These are phyloP conservation scores for Pleurotus cornucopiae DNA, from an alignment of 768 basidiomycete genomes.

Conservation along the genomic window DNA sequence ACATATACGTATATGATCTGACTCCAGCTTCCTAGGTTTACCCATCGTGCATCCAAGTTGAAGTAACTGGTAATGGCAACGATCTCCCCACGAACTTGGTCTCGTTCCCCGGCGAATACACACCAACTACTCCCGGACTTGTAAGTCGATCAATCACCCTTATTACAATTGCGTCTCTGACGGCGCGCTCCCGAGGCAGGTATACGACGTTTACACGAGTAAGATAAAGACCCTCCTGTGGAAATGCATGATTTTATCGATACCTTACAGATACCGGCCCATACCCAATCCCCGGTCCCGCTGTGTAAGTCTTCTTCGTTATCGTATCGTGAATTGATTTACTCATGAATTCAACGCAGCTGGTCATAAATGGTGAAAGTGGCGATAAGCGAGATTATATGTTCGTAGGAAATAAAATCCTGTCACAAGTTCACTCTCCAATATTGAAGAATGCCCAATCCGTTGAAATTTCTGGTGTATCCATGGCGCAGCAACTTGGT, in stretches of 20 bases:
- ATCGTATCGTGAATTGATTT: too few species aligned
- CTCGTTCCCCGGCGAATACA: slow-evolving; percentile 45
- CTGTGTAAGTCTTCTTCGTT: neutral
- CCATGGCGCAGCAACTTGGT: too few species aligned
- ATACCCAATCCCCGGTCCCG: slow-evolving; percentile 3
- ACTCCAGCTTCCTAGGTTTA: slow-evolving; percentile 24
- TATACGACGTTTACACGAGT: slow-evolving; percentile 6
- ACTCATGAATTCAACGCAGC: too few species aligned
- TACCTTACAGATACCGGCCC: neutral
- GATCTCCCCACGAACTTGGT: slow-evolving; percentile 39
- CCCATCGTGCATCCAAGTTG: slow-evolving; percentile 42
- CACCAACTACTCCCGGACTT: neutral
- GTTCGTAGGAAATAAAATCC: too few species aligned
- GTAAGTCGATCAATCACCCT: neutral
- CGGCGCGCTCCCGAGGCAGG: neutral
- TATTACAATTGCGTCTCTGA: too few species aligned
- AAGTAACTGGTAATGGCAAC: slow-evolving; percentile 42
- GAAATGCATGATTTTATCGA: neutral
- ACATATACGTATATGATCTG: neutral
- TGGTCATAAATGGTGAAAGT: too few species aligned
- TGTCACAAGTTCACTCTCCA: too few species aligned
- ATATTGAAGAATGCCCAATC: too few species aligned
- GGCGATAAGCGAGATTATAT: too few species aligned
- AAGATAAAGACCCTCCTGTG: neutral
- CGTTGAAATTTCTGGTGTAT: too few species aligned